A percentile compares a stretch with the other conserved stretches of the same genome.
phyloP scores from a whole-genome alignment of 2,329 filamentous ascomycete species.

The Exophiala spinifera region DNA sequence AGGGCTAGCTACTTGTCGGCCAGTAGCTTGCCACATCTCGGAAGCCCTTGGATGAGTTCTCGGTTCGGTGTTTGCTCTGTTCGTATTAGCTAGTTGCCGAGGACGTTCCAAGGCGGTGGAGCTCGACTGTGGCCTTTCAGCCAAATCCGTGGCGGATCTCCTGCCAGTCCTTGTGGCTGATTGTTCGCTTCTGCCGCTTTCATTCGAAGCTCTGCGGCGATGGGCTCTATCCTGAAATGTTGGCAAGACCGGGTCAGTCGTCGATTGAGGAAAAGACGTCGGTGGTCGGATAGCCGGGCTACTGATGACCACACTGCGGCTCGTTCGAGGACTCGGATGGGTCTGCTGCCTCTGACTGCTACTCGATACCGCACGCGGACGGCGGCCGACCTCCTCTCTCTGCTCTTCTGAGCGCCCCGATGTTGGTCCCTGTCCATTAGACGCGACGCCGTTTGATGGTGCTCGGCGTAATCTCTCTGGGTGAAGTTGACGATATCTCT shows the following conservation, averaged over 20 bases:
- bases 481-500: slow-evolving; percentile 78
- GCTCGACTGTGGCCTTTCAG: slow-evolving; percentile 32
- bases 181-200: slow-evolving; percentile 29
- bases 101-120: slow-evolving; percentile 12
- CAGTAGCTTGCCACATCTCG: slow-evolving; percentile 21
- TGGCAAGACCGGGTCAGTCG: slow-evolving; percentile 15
- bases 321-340: slow-evolving; percentile 22
- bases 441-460: slow-evolving; percentile 34
- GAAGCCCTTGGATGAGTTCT: slow-evolving; percentile 17
- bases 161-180: slow-evolving; percentile 39
- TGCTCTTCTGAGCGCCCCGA: slow-evolving; percentile 40
- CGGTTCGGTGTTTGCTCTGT: slow-evolving; percentile 26
- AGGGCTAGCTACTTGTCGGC: slow-evolving; percentile 13
- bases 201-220: slow-evolving; percentile 31
- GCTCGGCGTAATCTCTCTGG: slow-evolving; percentile 51
- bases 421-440: background rate
- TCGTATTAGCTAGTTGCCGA: slow-evolving; percentile 17
- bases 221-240: slow-evolving; percentile 9
- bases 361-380: slow-evolving; percentile 33
- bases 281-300: slow-evolving; percentile 9
- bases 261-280: slow-evolving; percentile 13
- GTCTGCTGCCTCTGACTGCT: slow-evolving; percentile 14
- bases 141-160: slow-evolving; percentile 65
- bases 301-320: slow-evolving; percentile 14
- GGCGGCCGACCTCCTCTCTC: slow-evolving; percentile 37